These are phyloP conservation scores for Ceratocystiopsis brevicomis DNA, from an alignment of 2,329 filamentous ascomycete species.

Conservation along the genomic window DNA sequence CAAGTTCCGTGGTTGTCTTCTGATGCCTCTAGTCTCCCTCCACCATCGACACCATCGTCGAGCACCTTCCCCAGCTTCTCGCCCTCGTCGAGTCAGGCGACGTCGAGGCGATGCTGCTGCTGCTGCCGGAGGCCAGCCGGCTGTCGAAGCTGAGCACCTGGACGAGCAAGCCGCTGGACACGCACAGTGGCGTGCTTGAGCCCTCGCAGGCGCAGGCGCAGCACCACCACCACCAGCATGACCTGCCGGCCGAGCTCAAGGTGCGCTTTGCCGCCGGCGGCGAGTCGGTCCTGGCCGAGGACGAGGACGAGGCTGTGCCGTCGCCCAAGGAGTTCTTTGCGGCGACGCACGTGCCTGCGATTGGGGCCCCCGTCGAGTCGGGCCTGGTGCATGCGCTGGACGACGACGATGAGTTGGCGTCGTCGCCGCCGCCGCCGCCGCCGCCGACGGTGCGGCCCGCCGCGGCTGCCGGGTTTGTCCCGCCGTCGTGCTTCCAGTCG, in stretches of 20 bases:
- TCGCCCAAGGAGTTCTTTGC: slow-evolving; percentile 7
- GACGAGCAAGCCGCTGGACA: slow-evolving; percentile 19
- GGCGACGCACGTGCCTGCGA: slow-evolving; percentile 2
- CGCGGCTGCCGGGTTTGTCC: slow-evolving; percentile 24
- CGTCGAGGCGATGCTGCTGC: slow-evolving; percentile 36
- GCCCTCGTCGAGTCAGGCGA: slow-evolving; percentile 27
- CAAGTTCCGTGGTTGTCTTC: slow-evolving; percentile 9
- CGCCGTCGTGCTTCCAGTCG: slow-evolving; percentile 54
- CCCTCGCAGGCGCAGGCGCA: background rate
- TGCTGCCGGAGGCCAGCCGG: slow-evolving; percentile 30
- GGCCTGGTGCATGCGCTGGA: no score
- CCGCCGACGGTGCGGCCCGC: no score
- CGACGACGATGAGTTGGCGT: no score
- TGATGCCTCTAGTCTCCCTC: slow-evolving; percentile 18
- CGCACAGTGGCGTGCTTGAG: background rate
- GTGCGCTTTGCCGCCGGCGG: slow-evolving; percentile 21
- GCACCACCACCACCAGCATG: no score
- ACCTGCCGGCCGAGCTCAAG: background rate
- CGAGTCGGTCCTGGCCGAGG: slow-evolving; percentile 25
- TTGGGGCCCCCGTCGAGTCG: no score
- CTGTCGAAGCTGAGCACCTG: slow-evolving; percentile 20
- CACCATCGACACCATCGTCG: slow-evolving; percentile 23
- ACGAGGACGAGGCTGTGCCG: slow-evolving; percentile 4
- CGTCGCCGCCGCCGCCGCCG: slow-evolving; percentile 4
- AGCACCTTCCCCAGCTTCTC: slow-evolving; percentile 25